Base-by-base conservation (phyloP, 2,329 filamentous ascomycete species). In the Alternaria conjuncta region DNA sequence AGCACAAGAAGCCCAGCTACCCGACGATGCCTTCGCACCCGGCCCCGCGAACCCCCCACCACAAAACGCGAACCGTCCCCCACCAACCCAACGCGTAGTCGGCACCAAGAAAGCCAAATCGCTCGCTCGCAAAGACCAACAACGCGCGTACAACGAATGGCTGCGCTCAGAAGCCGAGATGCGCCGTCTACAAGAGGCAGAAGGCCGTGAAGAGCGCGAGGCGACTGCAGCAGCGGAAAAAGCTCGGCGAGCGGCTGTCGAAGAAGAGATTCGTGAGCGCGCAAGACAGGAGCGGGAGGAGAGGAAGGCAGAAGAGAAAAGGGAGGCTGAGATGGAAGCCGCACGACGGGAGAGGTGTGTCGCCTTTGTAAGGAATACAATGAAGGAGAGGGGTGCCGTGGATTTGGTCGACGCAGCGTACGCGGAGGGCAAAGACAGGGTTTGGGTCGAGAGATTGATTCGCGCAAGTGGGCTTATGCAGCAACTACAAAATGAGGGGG, bases 61-160 rank as follows among this genome's bases (percentile, higher is more conserved):
- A 46, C 41, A 53, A 6, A 53, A 66, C 41, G 53, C 68, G 71
- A 51, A 74, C 36, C 64, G 64, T 1, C 74, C 41, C 55, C 68
- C 8, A 3, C 72, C 71, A 6, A 70, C 71, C n/a, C 78, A 74
- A 59, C 75, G 77, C 62, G 67, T 69, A 15, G 77, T 85, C 21
- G 84, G 84, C 57, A 81, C 83, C 11, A 85, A 85, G 66, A 85
- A 85, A 68, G 83, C 83, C 2, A 84, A 83, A 57, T 82, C 82
- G 3, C 76, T 85, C 8, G 82, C 82, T 0, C 79, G 82, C 18
- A 78, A 78, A 58, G 82, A 85, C 61, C 78, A 81, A 62, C 75
- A 78, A 1, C 70, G 80, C 15, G 78, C 78, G 15, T 86, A 86
- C 70, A 79, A 85, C 69, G 84, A 86, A 66, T 86, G 85, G 67